Evolutionary conservation across 2,329 filamentous ascomycete genomes (phyloP).

Genomic region (Paraphaeosphaeria minitans): DNA sequence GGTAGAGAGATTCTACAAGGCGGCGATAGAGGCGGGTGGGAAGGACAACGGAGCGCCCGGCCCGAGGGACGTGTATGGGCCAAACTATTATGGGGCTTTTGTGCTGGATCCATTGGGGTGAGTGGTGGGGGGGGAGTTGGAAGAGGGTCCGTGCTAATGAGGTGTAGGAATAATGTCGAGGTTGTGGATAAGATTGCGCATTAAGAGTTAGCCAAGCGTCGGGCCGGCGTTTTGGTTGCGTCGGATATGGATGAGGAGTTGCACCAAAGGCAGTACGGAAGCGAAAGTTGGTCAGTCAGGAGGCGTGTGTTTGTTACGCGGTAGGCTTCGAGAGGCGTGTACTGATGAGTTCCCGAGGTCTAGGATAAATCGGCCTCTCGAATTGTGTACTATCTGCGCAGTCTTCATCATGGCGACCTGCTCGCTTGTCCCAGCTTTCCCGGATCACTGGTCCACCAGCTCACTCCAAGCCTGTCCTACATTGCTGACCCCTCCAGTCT

Average conservation of each 20-base stretch:
- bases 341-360: neutral
- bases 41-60: slow-evolving; percentile 34
- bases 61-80: slow-evolving; percentile 27
- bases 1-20: slow-evolving; percentile 29
- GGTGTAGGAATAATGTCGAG: slow-evolving; percentile 29
- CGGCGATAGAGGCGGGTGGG: slow-evolving; percentile 30
- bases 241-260: too few relatives aligned
- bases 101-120: slow-evolving; percentile 35
- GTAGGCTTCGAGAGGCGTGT: neutral
- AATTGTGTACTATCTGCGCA: too few relatives aligned
- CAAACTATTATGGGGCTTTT: slow-evolving; percentile 37
- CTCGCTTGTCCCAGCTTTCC: neutral
- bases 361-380: too few relatives aligned
- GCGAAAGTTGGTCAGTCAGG: neutral
- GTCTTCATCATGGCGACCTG: neutral
- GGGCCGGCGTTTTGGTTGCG: neutral
- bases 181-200: slow-evolving; percentile 23
- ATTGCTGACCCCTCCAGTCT: neutral
- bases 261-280: neutral
- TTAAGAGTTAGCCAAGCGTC: slow-evolving; percentile 1
- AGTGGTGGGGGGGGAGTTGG: slow-evolving; percentile 3
- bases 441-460: neutral
- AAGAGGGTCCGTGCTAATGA: neutral
- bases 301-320: neutral
- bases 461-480: neutral